Evolutionary conservation across 1,284 basidiomycete genomes (phyloP).

Genomic region (Cutaneotrichosporon spelunceum): DNA sequence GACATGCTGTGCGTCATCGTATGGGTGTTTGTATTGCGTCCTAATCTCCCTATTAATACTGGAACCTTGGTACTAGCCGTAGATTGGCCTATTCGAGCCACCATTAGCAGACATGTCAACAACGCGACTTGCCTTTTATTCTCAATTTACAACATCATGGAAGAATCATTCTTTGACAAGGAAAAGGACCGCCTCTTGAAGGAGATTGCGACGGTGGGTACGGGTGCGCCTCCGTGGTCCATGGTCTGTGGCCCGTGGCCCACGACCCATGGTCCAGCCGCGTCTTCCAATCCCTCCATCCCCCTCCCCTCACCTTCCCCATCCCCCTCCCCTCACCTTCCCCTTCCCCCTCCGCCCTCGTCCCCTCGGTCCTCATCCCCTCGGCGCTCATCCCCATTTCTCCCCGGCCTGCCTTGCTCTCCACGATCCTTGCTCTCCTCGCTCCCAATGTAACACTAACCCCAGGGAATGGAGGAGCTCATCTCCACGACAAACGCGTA

Average conservation of each 20-base stretch:
- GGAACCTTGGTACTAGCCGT: neutral
- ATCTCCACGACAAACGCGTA: slow-evolving; percentile 81
- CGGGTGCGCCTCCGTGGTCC: too few species aligned
- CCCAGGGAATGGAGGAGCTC: slow-evolving; percentile 82
- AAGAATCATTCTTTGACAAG: slow-evolving; percentile 46
- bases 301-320: neutral
- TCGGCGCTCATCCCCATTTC: slow-evolving; percentile 1
- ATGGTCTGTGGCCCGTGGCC: too few species aligned
- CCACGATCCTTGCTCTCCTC: too few species aligned
- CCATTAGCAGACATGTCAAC: neutral
- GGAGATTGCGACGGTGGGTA: slow-evolving; percentile 49
- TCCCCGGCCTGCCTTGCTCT: neutral
- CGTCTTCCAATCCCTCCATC: neutral
- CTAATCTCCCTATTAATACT: neutral
- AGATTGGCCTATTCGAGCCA: neutral
- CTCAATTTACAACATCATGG: neutral
- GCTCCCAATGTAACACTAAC: slow-evolving; percentile 15
- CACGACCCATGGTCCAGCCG: neutral
- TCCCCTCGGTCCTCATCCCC: neutral
- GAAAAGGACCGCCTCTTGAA: slow-evolving; percentile 47
- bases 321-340: neutral
- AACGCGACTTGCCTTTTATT: neutral
- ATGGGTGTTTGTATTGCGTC: neutral
- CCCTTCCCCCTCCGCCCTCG: neutral
- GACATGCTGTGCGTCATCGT: slow-evolving; percentile 3